phyloP scores from a whole-genome alignment of 768 basidiomycete species.

The Boletales sp. region DNA sequence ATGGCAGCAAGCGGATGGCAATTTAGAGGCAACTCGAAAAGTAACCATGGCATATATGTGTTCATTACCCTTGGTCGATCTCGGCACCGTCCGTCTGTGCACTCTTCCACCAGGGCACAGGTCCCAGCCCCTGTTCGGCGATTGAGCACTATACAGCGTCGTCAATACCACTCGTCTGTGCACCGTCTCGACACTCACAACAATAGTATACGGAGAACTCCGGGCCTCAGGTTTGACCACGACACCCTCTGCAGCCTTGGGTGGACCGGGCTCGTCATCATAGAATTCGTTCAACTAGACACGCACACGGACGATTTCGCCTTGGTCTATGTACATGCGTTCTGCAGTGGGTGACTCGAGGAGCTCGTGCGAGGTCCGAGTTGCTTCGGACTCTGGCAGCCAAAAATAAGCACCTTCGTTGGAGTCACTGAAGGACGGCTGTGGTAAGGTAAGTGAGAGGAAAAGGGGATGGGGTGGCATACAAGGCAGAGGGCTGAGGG shows the following conservation, averaged over 20 bases:
- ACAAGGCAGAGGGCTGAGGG: slow-evolving; percentile 82
- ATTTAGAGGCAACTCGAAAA: too few species aligned
- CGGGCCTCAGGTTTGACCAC: slow-evolving; percentile 46
- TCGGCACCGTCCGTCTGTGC: slow-evolving; percentile 39
- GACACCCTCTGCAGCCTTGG: slow-evolving; percentile 70
- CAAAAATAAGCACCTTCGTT: slow-evolving; percentile 85
- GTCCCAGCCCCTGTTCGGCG: slow-evolving; percentile 78
- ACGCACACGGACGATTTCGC: slow-evolving; percentile 72
- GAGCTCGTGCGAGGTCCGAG: slow-evolving; percentile 63
- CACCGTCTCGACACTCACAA: slow-evolving; percentile 41
- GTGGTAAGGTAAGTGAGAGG: not conserved
- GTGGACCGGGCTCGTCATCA: slow-evolving; percentile 84
- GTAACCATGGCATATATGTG: too few species aligned
- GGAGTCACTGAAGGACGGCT: slow-evolving; percentile 51
- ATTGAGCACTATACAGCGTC: slow-evolving; percentile 65
- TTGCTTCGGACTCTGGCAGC: slow-evolving; percentile 60
- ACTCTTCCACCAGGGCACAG: slow-evolving; percentile 70
- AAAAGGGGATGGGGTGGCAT: slow-evolving; percentile 22
- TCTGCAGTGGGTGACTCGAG: slow-evolving; percentile 63
- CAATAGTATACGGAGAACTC: slow-evolving; percentile 65
- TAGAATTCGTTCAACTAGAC: slow-evolving; percentile 81
- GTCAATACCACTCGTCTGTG: not conserved
- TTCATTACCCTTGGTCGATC: slow-evolving; percentile 36
- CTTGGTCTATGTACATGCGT: slow-evolving; percentile 79
- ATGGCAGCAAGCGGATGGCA: too few species aligned